Conservation (phyloP, 106 monocot genomes). For the Platanthera zijinensis region DNA sequence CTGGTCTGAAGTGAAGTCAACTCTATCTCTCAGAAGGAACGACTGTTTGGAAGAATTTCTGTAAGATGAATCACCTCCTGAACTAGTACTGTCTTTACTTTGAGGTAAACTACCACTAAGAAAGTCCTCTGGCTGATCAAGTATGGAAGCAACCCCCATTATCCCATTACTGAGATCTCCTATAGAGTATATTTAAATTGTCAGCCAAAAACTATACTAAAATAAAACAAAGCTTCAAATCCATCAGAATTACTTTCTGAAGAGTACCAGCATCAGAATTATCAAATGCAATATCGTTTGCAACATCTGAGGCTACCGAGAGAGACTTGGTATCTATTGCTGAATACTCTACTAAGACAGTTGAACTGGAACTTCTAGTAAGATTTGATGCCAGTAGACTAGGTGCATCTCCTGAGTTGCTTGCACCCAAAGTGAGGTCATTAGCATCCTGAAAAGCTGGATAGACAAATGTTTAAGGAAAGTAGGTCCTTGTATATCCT, state of each 20-base stretch:
- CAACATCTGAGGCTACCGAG: slow-evolving; percentile 49
- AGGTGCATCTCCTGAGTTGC: slow-evolving; percentile 13
- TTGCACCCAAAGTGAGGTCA: slow-evolving; percentile 23
- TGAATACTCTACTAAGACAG: slow-evolving; percentile 34
- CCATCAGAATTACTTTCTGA: background rate
- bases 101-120: slow-evolving; percentile 2
- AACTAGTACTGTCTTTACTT: slow-evolving; percentile 5
- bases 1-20: slow-evolving; percentile 22
- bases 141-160: slow-evolving; percentile 13
- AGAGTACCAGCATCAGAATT: slow-evolving; percentile 29
- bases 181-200: slow-evolving; percentile 8
- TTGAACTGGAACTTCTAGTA: slow-evolving; percentile 18
- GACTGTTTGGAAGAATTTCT: slow-evolving; percentile 5
- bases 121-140: slow-evolving; percentile 23
- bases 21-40: slow-evolving; percentile 9
- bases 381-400: background rate
- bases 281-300: slow-evolving; percentile 55
- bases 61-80: slow-evolving; percentile 16
- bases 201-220: background rate
- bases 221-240: background rate
- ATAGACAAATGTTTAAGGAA: slow-evolving; percentile 5
- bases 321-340: slow-evolving; percentile 34
- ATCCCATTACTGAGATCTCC: slow-evolving; percentile 21
- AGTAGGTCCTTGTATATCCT: background rate
- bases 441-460: slow-evolving; percentile 62